Percentiles rank a stretch among this genome's conserved stretches.
Conservation (phyloP, 768 basidiomycete genomes). For the Kwoniella dendrophila region DNA sequence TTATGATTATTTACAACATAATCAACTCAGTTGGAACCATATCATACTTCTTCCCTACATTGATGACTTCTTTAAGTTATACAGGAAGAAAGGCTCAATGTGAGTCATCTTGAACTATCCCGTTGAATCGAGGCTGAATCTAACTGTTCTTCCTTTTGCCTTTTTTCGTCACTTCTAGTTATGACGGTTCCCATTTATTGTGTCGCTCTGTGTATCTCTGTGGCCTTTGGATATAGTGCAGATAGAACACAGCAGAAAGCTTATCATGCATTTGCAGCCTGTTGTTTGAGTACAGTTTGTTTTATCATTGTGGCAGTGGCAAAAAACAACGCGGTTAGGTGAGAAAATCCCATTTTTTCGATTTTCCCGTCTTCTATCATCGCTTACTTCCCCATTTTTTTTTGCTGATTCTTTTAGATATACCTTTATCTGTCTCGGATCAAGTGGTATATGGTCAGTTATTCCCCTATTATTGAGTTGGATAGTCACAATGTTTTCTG, state of each 20-base stretch:
- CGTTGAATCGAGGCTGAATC: not conserved
- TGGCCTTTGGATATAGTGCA: slow-evolving; percentile 40
- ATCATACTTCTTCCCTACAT: slow-evolving; percentile 55
- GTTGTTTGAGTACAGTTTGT: slow-evolving; percentile 26
- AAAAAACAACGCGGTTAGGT: slow-evolving; percentile 36
- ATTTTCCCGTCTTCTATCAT: not conserved
- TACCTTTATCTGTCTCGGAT: slow-evolving; percentile 53
- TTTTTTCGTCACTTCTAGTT: slow-evolving; percentile 22
- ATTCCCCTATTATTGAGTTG: slow-evolving; percentile 52
- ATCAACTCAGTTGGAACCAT: slow-evolving; percentile 48
- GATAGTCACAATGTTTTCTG: slow-evolving; percentile 53
- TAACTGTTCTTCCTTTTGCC: not conserved
- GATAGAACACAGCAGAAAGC: slow-evolving; percentile 51
- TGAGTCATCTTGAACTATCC: slow-evolving; percentile 14
- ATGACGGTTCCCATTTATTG: slow-evolving; percentile 55
- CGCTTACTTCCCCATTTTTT: not conserved
- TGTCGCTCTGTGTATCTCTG: slow-evolving; percentile 47
- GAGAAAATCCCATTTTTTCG: not conserved
- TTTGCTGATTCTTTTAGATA: slow-evolving; percentile 30
- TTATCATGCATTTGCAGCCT: slow-evolving; percentile 42
- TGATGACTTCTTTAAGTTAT: slow-evolving; percentile 49
- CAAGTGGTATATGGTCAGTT: slow-evolving; percentile 54
- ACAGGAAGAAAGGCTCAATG: slow-evolving; percentile 46
- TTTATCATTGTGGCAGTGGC: slow-evolving; percentile 50
- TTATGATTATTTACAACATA: slow-evolving; percentile 46